Base-by-base conservation (phyloP, 352 stramenopile genomes). In the Phytophthora agathidicida region DNA sequence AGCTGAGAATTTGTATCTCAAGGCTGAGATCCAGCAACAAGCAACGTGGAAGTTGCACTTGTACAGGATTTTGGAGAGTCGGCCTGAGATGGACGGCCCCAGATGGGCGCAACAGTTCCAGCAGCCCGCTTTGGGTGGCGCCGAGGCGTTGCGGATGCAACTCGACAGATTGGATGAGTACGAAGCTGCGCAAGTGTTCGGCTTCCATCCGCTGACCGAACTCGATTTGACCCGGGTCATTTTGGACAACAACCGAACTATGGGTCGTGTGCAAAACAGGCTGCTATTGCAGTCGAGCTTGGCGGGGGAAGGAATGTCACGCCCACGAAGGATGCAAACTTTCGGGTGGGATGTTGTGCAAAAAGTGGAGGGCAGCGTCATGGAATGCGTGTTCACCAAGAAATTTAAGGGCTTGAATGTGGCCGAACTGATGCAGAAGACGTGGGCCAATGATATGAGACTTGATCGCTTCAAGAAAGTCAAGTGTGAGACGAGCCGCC, bases 341-440 rank as follows among this genome's bases (percentile, higher is more conserved):
- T 68, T 80, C 22, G 74, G 74, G n/a, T 80, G 71, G 74, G 60
- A 78, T 16, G 45, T 83, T 1, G 45, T 70, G 7, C 68, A 75
- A 8, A 54, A 48, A n/a, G 62, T 74, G 27, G 48, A 66, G 2
- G 68, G 56, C 7, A 69, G 57, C 33, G 65, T 74, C 38, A 70
- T 83, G 60, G 64, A 69, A 52, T 83, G 71, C 37, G 61, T 72
- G 5, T 83, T 77, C 44, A 69, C 67, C 19, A 83, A 83, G 50
- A 70, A 52, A 16, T 83, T 83, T 28, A 48, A 11, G 1, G 61
- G 62, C 0, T 37, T 75, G 1, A 72, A 75, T 35, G 65, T 73
- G 3, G 50, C 56, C 2, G 49, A 63, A 2, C 45, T 78, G 17
- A 72, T 76, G 67, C 58, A 71, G 48, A 77, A 68, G 24, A 79